Percentiles rank a stretch among this genome's conserved stretches.
These are phyloP conservation scores for Serendipita sp. DNA, from an alignment of 768 basidiomycete genomes.

Conservation along the genomic window DNA sequence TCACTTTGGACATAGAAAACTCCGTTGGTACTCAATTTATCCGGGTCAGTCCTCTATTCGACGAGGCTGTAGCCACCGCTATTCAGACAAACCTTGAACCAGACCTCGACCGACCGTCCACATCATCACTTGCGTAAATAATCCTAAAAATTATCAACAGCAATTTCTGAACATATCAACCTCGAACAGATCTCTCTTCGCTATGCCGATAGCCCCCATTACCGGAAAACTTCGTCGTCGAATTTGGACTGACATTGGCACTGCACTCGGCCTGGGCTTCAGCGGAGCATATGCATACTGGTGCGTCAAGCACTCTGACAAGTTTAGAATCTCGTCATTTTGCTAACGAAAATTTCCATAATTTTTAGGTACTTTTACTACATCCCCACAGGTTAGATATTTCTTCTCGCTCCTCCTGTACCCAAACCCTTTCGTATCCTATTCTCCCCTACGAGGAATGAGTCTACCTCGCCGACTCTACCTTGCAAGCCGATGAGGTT, in stretches of 20 bases:
- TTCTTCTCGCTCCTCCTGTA: not conserved
- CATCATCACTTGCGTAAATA: not conserved
- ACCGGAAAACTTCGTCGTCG: constrained; percentile 87
- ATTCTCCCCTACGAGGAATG: not conserved
- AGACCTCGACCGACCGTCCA: not conserved
- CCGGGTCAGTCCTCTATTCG: not conserved
- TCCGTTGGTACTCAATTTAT: too few species aligned
- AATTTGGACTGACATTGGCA: constrained; percentile 71
- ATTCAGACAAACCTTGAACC: not conserved
- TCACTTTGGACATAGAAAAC: too few species aligned
- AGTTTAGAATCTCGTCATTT: not conserved
- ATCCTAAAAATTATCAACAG: not conserved
- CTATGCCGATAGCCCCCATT: constrained; percentile 80
- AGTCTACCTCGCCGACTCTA: not conserved
- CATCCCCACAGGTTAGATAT: constrained; percentile 10
- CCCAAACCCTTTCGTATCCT: not conserved
- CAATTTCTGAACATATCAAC: not conserved
- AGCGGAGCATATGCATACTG: constrained; percentile 68
- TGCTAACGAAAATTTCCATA: not conserved
- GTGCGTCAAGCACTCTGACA: constrained; percentile 29
- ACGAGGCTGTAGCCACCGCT: not conserved
- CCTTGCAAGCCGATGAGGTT: not conserved
- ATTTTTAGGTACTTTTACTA: constrained; percentile 13
- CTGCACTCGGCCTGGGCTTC: constrained; percentile 61
- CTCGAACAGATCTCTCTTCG: constrained; percentile 12